Evolutionary conservation across 2,329 filamentous ascomycete genomes (phyloP).

Genomic region (Fusarium sp.): DNA sequence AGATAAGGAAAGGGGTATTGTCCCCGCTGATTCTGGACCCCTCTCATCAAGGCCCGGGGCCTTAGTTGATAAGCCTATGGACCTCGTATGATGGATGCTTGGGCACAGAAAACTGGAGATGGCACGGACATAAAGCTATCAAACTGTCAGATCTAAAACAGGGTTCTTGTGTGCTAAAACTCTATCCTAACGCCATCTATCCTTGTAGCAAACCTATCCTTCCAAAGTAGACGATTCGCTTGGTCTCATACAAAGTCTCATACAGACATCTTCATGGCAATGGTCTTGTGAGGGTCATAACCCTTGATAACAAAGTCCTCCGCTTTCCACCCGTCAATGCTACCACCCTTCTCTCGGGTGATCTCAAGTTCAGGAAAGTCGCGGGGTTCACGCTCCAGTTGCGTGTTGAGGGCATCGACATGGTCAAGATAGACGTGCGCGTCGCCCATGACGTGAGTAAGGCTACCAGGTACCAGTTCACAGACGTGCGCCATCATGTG

Average conservation of each 20-base stretch:
- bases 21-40: neutral
- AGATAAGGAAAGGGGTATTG: neutral
- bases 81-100: neutral
- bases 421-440: conserved; percentile 98
- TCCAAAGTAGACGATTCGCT: neutral
- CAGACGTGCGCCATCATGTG: conserved; percentile 95
- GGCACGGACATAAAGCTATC: neutral
- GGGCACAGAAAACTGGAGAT: neutral
- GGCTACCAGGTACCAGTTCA: conserved; percentile 83
- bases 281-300: conserved; percentile 90
- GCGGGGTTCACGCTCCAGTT: conserved; percentile 83
- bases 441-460: conserved; percentile 97
- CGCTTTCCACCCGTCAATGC: conserved; percentile 89
- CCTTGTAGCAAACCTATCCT: conserved; percentile 6
- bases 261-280: conserved; percentile 99
- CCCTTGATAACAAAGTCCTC: conserved; percentile 90
- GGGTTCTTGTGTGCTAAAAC: neutral
- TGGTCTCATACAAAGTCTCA: conserved; percentile 63
- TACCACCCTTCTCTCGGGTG: conserved; percentile 73
- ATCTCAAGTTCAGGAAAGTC: conserved; percentile 86
- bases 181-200: conserved; percentile 36
- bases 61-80: neutral
- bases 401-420: conserved; percentile 84
- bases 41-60: neutral
- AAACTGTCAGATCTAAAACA: neutral